Base-by-base conservation (phyloP, 2,329 filamentous ascomycete species). In the Polytolypa hystricis region DNA sequence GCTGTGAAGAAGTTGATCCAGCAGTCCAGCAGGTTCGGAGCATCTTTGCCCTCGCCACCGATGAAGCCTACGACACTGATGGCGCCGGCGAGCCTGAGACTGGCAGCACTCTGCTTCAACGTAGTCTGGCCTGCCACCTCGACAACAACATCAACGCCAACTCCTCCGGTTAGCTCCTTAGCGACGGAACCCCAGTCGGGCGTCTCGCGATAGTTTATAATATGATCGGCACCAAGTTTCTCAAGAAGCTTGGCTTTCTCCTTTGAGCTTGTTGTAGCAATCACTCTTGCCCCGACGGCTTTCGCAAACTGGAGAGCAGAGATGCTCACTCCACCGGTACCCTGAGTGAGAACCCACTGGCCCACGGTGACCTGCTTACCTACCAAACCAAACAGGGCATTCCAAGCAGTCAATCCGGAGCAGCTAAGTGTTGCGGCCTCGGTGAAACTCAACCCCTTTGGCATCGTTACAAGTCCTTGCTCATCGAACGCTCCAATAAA, bases 71-170 rank as follows among this genome's bases (percentile, higher is more conserved):
- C 66, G 45, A 65, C 65, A 43, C 43, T 65, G 47, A 77, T 71
- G 4, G 69, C 47, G 1, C 72, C 73, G 16, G 72, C 72, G 47
- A 74, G 71, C 2, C 68, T 61, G 5, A 75, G 58, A 36, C 65
- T 67, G 30, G 66, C 61, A 47, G 75, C 70, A 2, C 66, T 71
- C 53, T 70, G 67, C 26, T 57, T 56, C 14, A 76, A 51, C 1
- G 72, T 76, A 35, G 59, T 50, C 2, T 68, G 62, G 2, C 72
- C 72, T 18, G 70, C 72, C 27, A 64, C 66, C 45, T 77, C 73
- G 41, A 77, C 63, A 34, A 77, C 65, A 30, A 72, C 57, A 53
- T 75, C 69, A 2, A 66, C 71, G 14, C 71, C 72, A 8, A 54
- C 47, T 0, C 54, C 55, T 10, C 55, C 59, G 0, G 63, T 65